phyloP scores from a whole-genome alignment of 2,329 filamentous ascomycete genomes.

The Trichoderma asperellum region DNA sequence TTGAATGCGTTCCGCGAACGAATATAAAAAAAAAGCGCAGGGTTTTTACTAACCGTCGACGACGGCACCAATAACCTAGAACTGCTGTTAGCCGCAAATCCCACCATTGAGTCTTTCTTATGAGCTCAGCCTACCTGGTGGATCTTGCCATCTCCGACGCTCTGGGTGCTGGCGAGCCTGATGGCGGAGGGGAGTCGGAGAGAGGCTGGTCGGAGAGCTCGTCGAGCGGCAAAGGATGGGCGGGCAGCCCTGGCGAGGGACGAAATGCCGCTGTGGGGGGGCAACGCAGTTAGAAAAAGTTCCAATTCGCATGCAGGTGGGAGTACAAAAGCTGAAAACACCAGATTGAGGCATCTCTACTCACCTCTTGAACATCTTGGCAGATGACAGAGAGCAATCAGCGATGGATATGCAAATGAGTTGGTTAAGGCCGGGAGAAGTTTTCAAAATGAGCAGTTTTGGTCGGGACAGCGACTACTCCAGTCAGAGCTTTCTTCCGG shows the following conservation, averaged over 20 bases:
- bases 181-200: conserved; percentile 59
- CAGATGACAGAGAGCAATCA: conserved; percentile 69
- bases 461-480: conserved; percentile 48
- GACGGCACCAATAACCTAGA: conserved; percentile 96
- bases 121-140: conserved; percentile 59
- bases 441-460: conserved; percentile 56
- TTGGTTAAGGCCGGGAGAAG: conserved; percentile 55
- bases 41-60: conserved; percentile 79
- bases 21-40: conserved; percentile 20
- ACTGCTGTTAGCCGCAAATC: conserved; percentile 54
- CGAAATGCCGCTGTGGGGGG: conserved; percentile 63
- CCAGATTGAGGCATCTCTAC: conserved; percentile 45
- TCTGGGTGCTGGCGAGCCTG: conserved; percentile 62
- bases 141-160: conserved; percentile 68
- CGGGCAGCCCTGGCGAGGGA: conserved; percentile 65
- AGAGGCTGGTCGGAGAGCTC: conserved; percentile 60
- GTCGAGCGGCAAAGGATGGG: conserved; percentile 63
- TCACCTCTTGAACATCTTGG: conserved; percentile 84
- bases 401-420: conserved; percentile 62
- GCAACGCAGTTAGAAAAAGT: conserved; percentile 48
- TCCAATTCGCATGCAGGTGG: conserved; percentile 49
- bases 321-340: conserved; percentile 36
- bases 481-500: conserved; percentile 49
- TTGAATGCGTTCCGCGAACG: conserved; percentile 5
- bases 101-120: conserved; percentile 15